phyloP scores from a whole-genome alignment of 2,329 filamentous ascomycete genomes.

The Sclerotinia nivalis region DNA sequence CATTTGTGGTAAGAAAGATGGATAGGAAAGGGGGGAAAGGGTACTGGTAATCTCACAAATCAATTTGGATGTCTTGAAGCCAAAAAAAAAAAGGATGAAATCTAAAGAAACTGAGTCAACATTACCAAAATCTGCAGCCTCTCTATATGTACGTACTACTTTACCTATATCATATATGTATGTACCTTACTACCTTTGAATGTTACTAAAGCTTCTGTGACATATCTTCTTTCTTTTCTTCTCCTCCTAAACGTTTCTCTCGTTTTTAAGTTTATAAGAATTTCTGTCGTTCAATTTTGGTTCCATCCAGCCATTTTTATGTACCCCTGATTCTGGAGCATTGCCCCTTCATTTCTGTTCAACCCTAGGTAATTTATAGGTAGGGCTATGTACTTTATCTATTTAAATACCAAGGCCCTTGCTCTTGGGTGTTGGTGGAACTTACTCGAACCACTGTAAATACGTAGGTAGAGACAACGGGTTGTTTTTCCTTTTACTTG shows the following conservation, averaged over 20 bases:
- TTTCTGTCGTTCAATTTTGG: background rate
- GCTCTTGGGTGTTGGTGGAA: background rate
- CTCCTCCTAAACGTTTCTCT: background rate
- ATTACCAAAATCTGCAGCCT: background rate
- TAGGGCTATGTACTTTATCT: constrained; percentile 10
- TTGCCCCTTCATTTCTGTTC: constrained; percentile 11
- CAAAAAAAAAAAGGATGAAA: background rate
- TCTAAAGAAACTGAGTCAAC: background rate
- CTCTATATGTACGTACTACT: background rate
- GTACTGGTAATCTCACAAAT: background rate
- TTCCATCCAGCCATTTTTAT: constrained; percentile 12
- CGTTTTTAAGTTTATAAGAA: background rate
- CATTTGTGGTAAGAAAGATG: background rate
- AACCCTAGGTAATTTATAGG: constrained; percentile 6
- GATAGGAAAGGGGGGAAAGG: background rate
- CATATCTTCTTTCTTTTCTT: background rate
- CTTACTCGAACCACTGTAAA: background rate
- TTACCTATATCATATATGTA: background rate
- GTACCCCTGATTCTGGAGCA: constrained; percentile 21
- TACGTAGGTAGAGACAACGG: background rate
- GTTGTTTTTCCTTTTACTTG: background rate
- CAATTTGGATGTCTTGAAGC: background rate
- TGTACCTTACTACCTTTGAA: background rate
- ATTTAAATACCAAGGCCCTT: constrained; percentile 14
- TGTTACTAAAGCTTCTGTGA: background rate